Base-by-base conservation (phyloP, 2,329 filamentous ascomycete genomes). In the Leptosphaerulina australis region DNA sequence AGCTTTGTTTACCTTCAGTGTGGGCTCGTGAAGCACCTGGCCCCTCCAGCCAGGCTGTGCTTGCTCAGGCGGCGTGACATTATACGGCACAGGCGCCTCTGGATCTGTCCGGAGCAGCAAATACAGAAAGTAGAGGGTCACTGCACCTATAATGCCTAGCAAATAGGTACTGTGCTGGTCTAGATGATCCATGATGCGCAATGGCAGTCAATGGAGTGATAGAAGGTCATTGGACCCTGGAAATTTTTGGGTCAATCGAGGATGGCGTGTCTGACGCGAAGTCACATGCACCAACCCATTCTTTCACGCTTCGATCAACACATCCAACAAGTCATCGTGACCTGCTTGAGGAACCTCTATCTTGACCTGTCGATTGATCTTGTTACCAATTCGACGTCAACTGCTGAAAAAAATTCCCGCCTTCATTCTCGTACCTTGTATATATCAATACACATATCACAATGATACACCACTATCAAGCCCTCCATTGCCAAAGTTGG, bases 51-150 rank as follows among this genome's bases (percentile, higher is more conserved):
- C 77, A 11, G 71, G 63, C 38, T 80, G 76, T 44, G 84, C 83
- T 56, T 82, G 73, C 69, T 83, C 82, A n/a, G 88, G 87, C 31
- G 81, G 64, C 4, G 83, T 79, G 22, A 91, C 81, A 35, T 72
- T 74, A 74, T 88, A 91, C 25, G 76, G 76, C 31, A 84, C 80
- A 4, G 76, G 67, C n/a, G 69, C 68, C 57, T 79, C 78, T 12
- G 58, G 57, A 41, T 71, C 66, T 12, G 53, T 55, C 15, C 66
- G 39, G 46, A 70, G 40, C 52, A 70, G 24, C 49, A 59, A 37
- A 52, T 56, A 70, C 24, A 69, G 52, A 1, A 65, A 34, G 1
- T 54, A 51, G 21, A 70, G 51, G 0, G 66, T 63, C 12, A 46
- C 53, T 15, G 50, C 35, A 44, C 59, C 61, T 52, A 70, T 48